These are phyloP conservation scores for Fraxinus greggii DNA, from an alignment of 305 asterid species.

Conservation along the genomic window DNA sequence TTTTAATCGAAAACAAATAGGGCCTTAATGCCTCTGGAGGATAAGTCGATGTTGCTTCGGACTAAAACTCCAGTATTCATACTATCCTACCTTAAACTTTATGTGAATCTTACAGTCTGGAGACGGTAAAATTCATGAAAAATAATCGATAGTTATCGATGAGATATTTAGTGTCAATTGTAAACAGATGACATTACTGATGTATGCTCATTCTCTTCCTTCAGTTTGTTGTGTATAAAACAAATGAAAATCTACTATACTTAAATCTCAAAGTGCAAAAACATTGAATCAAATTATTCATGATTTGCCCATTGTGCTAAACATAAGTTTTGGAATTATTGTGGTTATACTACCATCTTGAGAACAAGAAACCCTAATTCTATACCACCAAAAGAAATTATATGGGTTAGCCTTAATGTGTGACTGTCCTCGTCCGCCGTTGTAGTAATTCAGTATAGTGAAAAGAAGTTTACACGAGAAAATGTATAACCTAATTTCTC, in stretches of 20 bases:
- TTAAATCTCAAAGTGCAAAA: not conserved
- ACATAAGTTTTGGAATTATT: not conserved
- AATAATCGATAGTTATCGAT: not conserved
- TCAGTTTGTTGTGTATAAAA: not conserved
- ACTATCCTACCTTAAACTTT: not conserved
- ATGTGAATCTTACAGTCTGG: not conserved
- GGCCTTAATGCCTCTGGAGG: slow-evolving; percentile 7
- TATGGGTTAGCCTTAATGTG: too few species aligned
- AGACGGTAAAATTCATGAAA: not conserved
- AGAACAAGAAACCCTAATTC: not conserved
- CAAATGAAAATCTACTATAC: not conserved
- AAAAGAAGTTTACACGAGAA: not conserved
- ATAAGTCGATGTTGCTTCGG: not conserved
- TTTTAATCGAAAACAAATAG: too few species aligned
- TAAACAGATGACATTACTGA: not conserved
- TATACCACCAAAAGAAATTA: not conserved
- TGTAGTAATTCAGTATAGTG: not conserved
- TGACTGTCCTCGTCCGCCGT: not conserved
- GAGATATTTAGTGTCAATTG: not conserved
- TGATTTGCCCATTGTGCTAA: not conserved
- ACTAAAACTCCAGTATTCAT: not conserved
- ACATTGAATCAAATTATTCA: not conserved
- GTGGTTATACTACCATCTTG: not conserved
- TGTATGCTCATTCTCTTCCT: not conserved
- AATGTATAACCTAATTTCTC: not conserved